Conservation (phyloP, 2,329 filamentous ascomycete genomes). For the Pestalotiopsis sp. region DNA sequence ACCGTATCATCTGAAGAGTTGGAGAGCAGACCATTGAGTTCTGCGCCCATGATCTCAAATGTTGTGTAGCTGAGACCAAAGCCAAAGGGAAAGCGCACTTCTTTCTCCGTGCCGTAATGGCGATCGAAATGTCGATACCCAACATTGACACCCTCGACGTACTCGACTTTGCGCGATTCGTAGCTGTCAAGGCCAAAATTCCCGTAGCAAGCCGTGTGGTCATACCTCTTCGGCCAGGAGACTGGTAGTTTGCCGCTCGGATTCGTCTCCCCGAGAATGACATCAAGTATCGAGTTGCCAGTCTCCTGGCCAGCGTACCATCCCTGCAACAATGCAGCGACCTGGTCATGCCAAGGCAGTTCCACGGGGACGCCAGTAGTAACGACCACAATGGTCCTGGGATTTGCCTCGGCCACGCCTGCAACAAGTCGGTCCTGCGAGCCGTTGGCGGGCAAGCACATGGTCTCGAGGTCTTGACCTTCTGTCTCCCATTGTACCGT, state of each 20-base stretch:
- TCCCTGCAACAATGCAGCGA: constrained; percentile 78
- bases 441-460: neutral
- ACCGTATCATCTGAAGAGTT: neutral
- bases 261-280: constrained; percentile 58
- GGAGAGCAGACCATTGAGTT: neutral
- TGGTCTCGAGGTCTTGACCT: constrained; percentile 5
- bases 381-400: constrained; percentile 66
- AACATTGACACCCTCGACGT: constrained; percentile 79
- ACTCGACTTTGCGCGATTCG: constrained; percentile 71
- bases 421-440: constrained; percentile 17
- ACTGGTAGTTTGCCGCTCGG: constrained; percentile 31
- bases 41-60: constrained; percentile 47
- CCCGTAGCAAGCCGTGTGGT: constrained; percentile 46
- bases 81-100: constrained; percentile 81
- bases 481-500: constrained; percentile 11
- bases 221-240: constrained; percentile 26
- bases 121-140: constrained; percentile 88
- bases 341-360: constrained; percentile 79
- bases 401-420: constrained; percentile 19
- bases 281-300: constrained; percentile 72
- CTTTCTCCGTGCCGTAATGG: constrained; percentile 58
- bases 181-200: constrained; percentile 60
- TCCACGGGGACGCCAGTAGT: constrained; percentile 58
- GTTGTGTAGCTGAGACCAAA: constrained; percentile 79
- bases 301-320: constrained; percentile 84